Conservation (phyloP, 2,329 filamentous ascomycete species). For the Venturia carpophila region DNA sequence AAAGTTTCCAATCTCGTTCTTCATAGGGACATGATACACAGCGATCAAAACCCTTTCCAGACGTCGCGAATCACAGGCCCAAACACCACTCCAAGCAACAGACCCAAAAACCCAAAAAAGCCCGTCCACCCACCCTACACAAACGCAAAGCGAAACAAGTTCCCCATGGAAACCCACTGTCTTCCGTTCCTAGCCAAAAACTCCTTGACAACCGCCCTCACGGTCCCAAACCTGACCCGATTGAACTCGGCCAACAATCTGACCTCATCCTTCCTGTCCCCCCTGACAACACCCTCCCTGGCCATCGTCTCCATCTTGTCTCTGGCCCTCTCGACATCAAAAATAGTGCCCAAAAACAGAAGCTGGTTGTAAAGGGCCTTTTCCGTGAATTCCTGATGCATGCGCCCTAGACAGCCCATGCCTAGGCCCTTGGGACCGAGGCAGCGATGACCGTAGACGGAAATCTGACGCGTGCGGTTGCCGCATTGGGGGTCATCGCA, state of each 20-base stretch:
- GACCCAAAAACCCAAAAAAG: not conserved
- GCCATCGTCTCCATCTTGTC: conserved; percentile 34
- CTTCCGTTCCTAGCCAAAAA: conserved; percentile 85
- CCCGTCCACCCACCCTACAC: not conserved
- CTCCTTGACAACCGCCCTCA: conserved; percentile 68
- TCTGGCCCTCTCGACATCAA: conserved; percentile 80
- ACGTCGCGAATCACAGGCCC: no score
- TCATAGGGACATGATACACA: no score
- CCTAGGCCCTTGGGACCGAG: conserved; percentile 80
- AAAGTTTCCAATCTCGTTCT: no score
- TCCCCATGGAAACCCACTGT: conserved; percentile 92
- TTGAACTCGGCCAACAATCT: conserved; percentile 74
- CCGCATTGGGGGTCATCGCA: conserved; percentile 81
- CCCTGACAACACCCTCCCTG: conserved; percentile 39
- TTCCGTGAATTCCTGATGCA: conserved; percentile 82
- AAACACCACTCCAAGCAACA: not conserved
- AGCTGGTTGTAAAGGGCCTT: conserved; percentile 93
- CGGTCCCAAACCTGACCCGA: conserved; percentile 64
- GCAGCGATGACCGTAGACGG: conserved; percentile 84
- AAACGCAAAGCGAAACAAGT: conserved; percentile 58
- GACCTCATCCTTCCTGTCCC: conserved; percentile 53
- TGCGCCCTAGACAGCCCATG: conserved; percentile 73
- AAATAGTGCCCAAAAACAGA: conserved; percentile 75
- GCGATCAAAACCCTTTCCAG: no score
- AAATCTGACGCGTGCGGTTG: conserved; percentile 81